Evolutionary conservation across 257 asterid species (phyloP).

Genomic region (Nicotiana obtusifolia): DNA sequence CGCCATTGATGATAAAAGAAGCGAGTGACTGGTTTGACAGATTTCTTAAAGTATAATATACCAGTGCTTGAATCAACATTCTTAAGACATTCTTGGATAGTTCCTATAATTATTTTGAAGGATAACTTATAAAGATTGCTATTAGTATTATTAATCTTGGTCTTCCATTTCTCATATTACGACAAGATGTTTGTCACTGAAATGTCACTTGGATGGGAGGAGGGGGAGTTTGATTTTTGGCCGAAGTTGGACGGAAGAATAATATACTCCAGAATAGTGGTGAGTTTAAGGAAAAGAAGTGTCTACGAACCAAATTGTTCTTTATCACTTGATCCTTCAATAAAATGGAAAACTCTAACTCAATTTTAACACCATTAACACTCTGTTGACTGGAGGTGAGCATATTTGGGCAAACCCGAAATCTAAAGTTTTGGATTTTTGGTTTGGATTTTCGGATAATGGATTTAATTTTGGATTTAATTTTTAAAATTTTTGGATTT

Average conservation of each 20-base stretch:
- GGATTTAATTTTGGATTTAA: too few relatives aligned
- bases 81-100: background rate
- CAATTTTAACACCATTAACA: too few relatives aligned
- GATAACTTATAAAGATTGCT: background rate
- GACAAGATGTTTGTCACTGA: background rate
- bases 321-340: background rate
- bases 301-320: background rate
- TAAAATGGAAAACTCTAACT: too few relatives aligned
- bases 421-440: too few relatives aligned
- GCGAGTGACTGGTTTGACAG: constrained; percentile 68
- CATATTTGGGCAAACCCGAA: too few relatives aligned
- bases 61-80: background rate
- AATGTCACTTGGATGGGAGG: too few relatives aligned
- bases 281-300: background rate
- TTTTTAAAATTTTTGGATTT: too few relatives aligned
- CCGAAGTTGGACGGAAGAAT: background rate
- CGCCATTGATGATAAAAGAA: constrained; percentile 71
- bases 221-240: background rate
- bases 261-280: background rate
- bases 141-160: background rate
- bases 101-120: background rate
- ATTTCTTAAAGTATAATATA: constrained; percentile 14
- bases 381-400: too few relatives aligned
- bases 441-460: too few relatives aligned
- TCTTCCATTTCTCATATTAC: background rate